Evolutionary conservation across 805 yeast species (phyloP).

Genomic region (Saccharomycopsis capsularis): DNA sequence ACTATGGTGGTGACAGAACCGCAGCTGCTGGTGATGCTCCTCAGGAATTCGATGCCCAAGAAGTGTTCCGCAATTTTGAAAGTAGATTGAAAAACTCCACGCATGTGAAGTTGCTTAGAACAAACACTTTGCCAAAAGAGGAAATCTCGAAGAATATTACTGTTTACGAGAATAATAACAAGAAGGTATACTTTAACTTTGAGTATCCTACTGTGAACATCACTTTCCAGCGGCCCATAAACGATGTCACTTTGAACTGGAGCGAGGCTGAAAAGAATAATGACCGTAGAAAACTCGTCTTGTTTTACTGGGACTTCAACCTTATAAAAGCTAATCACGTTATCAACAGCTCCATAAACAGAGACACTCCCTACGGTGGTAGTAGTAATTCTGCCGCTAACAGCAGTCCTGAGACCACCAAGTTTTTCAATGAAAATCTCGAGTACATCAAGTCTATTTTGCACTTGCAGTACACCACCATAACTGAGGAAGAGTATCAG

Average conservation of each 20-base stretch:
- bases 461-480: conserved; percentile 15
- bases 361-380: neutral
- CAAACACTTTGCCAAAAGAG: conserved; percentile 20
- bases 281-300: conserved; percentile 40
- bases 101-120: conserved; percentile 17
- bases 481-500: conserved; percentile 20
- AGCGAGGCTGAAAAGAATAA: conserved; percentile 31
- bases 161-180: conserved; percentile 14
- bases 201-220: conserved; percentile 21
- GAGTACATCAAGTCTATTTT: conserved; percentile 19
- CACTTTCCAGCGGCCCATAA: conserved; percentile 25
- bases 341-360: conserved; percentile 25
- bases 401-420: neutral
- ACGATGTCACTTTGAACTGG: conserved; percentile 37
- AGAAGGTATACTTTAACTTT: conserved; percentile 21
- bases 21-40: neutral
- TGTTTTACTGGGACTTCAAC: conserved; percentile 31
- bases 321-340: conserved; percentile 25
- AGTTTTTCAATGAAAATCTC: conserved; percentile 11
- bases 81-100: conserved; percentile 7
- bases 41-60: neutral
- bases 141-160: conserved; percentile 16
- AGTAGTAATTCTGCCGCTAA: neutral
- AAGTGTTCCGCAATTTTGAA: conserved; percentile 9
- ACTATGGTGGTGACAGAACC: too few relatives aligned